phyloP scores from a whole-genome alignment of 768 basidiomycete genomes.

The Crepidotus variabilis region DNA sequence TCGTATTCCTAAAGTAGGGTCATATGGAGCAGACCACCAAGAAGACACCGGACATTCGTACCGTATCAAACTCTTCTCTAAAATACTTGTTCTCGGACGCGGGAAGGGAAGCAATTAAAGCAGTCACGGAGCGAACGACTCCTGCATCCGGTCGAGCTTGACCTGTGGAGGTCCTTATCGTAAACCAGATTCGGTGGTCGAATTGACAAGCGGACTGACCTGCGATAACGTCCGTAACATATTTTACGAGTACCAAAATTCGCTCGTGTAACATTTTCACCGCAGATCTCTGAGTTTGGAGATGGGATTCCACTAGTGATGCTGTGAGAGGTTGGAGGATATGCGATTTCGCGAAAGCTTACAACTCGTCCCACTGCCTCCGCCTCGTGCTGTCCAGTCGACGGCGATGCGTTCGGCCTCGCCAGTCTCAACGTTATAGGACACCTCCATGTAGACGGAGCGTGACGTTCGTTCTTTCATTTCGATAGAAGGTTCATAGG shows the following conservation, averaged over 20 bases:
- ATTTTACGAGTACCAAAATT: constrained; percentile 81
- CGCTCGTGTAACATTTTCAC: constrained; percentile 96
- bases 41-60: constrained; percentile 27
- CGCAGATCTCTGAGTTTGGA: constrained; percentile 90
- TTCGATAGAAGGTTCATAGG: constrained; percentile 91
- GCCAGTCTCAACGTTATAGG: constrained; percentile 91
- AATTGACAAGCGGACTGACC: constrained; percentile 41
- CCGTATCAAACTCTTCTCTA: constrained; percentile 85
- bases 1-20: constrained; percentile 73
- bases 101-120: constrained; percentile 84
- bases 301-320: constrained; percentile 76
- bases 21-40: neutral
- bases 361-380: constrained; percentile 80
- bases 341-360: constrained; percentile 26
- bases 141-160: constrained; percentile 74
- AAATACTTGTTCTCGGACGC: constrained; percentile 82
- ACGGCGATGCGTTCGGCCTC: constrained; percentile 99
- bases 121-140: constrained; percentile 78
- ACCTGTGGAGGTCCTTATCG: constrained; percentile 36
- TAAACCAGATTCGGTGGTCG: neutral
- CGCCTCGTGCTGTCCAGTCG: constrained; percentile 88
- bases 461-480: constrained; percentile 75
- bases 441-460: constrained; percentile 78
- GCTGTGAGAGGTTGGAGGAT: neutral
- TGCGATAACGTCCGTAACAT: constrained; percentile 72